Evolutionary conservation across 1,284 basidiomycete species (phyloP).

Genomic region (Porogramme epimiltina): DNA sequence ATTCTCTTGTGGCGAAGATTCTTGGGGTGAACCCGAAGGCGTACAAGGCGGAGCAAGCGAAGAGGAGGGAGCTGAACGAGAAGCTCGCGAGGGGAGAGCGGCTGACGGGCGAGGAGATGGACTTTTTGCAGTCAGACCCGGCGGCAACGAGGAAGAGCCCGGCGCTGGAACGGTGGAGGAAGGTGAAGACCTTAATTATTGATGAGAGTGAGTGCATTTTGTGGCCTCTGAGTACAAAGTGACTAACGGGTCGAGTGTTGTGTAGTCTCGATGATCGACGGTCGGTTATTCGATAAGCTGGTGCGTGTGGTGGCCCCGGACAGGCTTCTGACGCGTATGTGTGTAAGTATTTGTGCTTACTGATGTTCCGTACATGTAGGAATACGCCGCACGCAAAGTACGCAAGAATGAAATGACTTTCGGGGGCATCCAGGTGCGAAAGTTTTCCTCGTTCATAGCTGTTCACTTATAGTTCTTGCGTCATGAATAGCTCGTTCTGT

Average conservation of each 20-base stretch:
- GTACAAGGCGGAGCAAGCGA: slow-evolving; percentile 47
- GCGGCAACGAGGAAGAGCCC: slow-evolving; percentile 12
- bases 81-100: slow-evolving; percentile 34
- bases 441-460: no score
- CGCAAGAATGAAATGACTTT: slow-evolving; percentile 56
- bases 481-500: slow-evolving; percentile 75
- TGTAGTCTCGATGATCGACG: slow-evolving; percentile 36
- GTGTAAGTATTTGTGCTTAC: no score
- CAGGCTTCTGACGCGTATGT: no score
- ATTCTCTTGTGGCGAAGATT: slow-evolving; percentile 70
- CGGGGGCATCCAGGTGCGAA: slow-evolving; percentile 82
- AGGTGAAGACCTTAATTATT: slow-evolving; percentile 59
- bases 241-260: background rate
- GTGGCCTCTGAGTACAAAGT: background rate
- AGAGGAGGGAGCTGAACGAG: slow-evolving; percentile 23
- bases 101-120: slow-evolving; percentile 7
- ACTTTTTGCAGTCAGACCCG: slow-evolving; percentile 3
- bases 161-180: slow-evolving; percentile 48
- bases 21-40: slow-evolving; percentile 33
- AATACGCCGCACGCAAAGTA: slow-evolving; percentile 52
- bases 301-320: no score
- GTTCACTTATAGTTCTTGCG: no score
- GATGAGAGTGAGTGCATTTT: slow-evolving; percentile 60
- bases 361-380: slow-evolving; percentile 24
- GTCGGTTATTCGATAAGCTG: slow-evolving; percentile 67